phyloP scores from a whole-genome alignment of 1,284 basidiomycete species.

The Naganishia albida region DNA sequence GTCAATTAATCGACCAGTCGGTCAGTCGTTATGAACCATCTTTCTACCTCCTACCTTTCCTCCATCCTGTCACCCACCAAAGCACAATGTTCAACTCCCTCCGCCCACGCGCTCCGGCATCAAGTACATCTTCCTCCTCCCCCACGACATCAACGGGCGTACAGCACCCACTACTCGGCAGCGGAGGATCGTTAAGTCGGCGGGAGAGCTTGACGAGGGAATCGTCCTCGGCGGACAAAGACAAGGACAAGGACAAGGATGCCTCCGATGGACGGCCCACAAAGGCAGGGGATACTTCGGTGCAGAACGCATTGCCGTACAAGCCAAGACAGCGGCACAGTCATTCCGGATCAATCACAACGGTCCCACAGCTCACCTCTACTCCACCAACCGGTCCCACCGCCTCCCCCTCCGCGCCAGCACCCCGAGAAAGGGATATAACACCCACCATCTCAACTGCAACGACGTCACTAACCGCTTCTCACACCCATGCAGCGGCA shows the following conservation, averaged over 20 bases:
- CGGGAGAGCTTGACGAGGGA: conserved; percentile 6
- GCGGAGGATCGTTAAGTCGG: conserved; percentile 3
- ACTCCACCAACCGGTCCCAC: conserved; percentile 1
- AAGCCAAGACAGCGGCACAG: conserved; percentile 45
- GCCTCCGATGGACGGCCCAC: not conserved
- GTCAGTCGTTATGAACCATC: too few relatives aligned
- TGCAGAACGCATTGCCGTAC: conserved; percentile 39
- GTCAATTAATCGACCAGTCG: too few relatives aligned
- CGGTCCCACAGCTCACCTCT: conserved; percentile 15
- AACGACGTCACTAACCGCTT: conserved; percentile 16
- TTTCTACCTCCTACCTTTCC: too few relatives aligned
- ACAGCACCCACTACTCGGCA: conserved; percentile 18
- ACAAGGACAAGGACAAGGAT: not conserved
- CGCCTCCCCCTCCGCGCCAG: conserved; percentile 39
- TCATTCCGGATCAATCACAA: conserved; percentile 12
- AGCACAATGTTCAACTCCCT: conserved; percentile 7
- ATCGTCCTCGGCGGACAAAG: not conserved
- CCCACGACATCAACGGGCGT: conserved; percentile 2
- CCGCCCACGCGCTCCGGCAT: not conserved
- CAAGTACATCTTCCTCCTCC: not conserved
- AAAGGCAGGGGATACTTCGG: not conserved
- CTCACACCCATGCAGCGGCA: conserved; percentile 25
- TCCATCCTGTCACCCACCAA: too few relatives aligned
- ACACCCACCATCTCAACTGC: conserved; percentile 10
- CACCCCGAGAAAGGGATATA: not conserved